These are phyloP conservation scores for Tricholoma flavovirens DNA, from an alignment of 768 basidiomycete genomes.

Conservation along the genomic window DNA sequence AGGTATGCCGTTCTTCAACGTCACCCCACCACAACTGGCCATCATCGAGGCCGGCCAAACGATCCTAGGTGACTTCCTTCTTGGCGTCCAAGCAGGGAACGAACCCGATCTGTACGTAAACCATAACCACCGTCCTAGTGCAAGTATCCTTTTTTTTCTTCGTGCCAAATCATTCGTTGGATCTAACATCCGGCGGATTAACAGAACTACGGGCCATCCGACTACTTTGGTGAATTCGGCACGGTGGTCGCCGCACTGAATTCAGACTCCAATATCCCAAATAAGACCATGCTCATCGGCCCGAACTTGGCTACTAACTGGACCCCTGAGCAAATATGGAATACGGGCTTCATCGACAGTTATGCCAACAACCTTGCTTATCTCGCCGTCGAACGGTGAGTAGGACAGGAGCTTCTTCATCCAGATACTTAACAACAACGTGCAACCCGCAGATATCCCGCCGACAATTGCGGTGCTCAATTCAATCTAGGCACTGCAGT, in stretches of 20 bases:
- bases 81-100: constrained; percentile 71
- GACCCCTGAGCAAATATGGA: constrained; percentile 46
- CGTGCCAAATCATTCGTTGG: too few species aligned
- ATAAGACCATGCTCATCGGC: constrained; percentile 48
- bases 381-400: constrained; percentile 52
- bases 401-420: too few species aligned
- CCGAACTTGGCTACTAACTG: constrained; percentile 50
- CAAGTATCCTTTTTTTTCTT: constrained; percentile 4
- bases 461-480: constrained; percentile 52
- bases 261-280: constrained; percentile 28
- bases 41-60: constrained; percentile 56
- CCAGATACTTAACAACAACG: too few species aligned
- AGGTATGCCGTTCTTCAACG: constrained; percentile 65
- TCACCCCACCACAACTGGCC: constrained; percentile 43
- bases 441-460: constrained; percentile 59
- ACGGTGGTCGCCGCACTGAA: constrained; percentile 39
- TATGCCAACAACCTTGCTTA: constrained; percentile 2
- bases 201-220: constrained; percentile 1
- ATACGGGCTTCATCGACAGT: constrained; percentile 41
- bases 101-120: constrained; percentile 50
- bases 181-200: neutral
- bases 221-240: constrained; percentile 51
- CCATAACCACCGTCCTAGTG: constrained; percentile 35
- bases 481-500: constrained; percentile 35
- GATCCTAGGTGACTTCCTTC: constrained; percentile 51